Evolutionary conservation across 2,329 filamentous ascomycete genomes (phyloP).

Genomic region (Dothistroma pini): DNA sequence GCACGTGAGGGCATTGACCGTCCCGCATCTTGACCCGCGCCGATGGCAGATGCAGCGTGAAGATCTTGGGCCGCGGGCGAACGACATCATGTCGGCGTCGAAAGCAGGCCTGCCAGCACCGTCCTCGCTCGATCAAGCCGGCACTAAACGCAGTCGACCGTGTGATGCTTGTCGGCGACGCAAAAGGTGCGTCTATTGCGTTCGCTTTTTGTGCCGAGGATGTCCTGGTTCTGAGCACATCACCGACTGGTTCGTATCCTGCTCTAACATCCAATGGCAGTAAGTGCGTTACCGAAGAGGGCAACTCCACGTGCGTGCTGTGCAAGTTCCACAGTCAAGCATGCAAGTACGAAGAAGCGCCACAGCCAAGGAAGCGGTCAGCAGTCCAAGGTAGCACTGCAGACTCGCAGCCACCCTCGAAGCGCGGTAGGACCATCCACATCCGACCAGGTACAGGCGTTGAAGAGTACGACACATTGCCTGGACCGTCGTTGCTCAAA

Average conservation of each 20-base stretch:
- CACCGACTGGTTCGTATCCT: constrained; percentile 12
- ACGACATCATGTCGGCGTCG: neutral
- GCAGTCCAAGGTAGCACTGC: constrained; percentile 3
- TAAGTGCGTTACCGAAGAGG: constrained; percentile 28
- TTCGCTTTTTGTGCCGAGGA: neutral
- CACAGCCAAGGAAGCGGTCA: constrained; percentile 22
- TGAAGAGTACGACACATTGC: constrained; percentile 65
- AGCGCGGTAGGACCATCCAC: constrained; percentile 15
- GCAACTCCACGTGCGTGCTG: constrained; percentile 23
- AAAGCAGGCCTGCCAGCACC: constrained; percentile 5
- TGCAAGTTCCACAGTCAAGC: constrained; percentile 59
- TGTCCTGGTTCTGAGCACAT: neutral
- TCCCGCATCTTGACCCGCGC: neutral
- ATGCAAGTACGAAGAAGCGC: constrained; percentile 64
- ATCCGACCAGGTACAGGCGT: constrained; percentile 41
- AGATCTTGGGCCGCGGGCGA: neutral
- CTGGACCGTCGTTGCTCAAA: constrained; percentile 62
- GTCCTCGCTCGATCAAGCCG: constrained; percentile 8
- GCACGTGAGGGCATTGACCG: neutral
- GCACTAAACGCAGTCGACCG: constrained; percentile 16
- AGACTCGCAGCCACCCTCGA: constrained; percentile 10
- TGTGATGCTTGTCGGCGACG: constrained; percentile 17
- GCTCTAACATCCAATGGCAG: constrained; percentile 21
- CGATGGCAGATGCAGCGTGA: neutral
- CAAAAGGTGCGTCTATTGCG: neutral